Base-by-base conservation (phyloP, 257 asterid genomes). In the Rubia yunnanensis region DNA sequence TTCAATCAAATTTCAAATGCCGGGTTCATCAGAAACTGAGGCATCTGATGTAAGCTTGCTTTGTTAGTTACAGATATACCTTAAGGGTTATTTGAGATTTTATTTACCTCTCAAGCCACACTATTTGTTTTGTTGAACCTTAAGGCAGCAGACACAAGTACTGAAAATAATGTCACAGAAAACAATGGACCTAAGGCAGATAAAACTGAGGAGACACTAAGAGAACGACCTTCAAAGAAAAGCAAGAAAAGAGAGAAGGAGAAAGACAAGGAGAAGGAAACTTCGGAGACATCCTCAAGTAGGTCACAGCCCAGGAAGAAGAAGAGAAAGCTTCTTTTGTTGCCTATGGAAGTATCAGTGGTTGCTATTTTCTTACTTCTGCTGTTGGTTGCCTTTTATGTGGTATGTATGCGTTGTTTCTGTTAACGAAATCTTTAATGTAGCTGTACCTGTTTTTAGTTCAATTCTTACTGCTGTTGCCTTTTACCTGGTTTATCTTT, bases 301-400 rank as follows among this genome's bases (percentile, higher is more conserved):
- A 68, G 64, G 62, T 22, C 64, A 34, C 27, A 32, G 23, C 48
- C 75, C 58, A 64, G 17, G n/a, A 41, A 27, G 15, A 63, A 27
- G 48, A 74, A 66, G 73, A 77, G 73, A 84, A 86, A 74, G 79
- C 95, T 81, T 77, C 74, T 80, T 71, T 74, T 79, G 78, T 78
- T 94, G 71, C 99, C 99, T 24, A 59, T 85, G 65, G 99, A 88
- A 80, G 74, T 92, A 71, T 94, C 99, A 69, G 55, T 86, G 64
- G 41, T 85, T 66, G 89, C 96, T 63, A 76, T 90, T 69, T 65
- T 94, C 80, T 77, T 94, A 48, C 95, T 94, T 48, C 70, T 91
- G 65, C 72, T 94, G 82, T 78, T 94, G 80, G 98, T 87, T 70
- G 89, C 95, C 30, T 94, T 90, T 68, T 94, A 94, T 69, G 98